Evolutionary conservation across 108 stramenopile species (phyloP).

Genomic region (Cyclotella cryptica): DNA sequence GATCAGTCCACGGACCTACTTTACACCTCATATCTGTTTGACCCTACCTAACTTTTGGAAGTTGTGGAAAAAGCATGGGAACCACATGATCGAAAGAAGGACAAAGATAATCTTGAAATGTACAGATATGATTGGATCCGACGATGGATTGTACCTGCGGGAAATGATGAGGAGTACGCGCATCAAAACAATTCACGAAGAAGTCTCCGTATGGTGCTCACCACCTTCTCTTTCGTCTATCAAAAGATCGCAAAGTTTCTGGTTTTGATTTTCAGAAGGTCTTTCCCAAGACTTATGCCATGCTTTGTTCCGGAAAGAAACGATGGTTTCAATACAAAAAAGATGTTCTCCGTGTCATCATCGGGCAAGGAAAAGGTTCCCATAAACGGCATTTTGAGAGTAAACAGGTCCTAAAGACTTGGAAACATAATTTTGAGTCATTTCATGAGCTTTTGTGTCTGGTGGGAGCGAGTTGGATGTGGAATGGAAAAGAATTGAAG

Average conservation of each 20-base stretch:
- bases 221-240: slow-evolving; percentile 22
- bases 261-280: slow-evolving; percentile 40
- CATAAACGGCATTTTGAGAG: slow-evolving; percentile 14
- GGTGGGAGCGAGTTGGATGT: slow-evolving; percentile 53
- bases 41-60: slow-evolving; percentile 37
- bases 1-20: slow-evolving; percentile 23
- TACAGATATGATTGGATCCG: slow-evolving; percentile 34
- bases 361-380: slow-evolving; percentile 41
- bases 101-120: slow-evolving; percentile 23
- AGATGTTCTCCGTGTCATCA: slow-evolving; percentile 35
- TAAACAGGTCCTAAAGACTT: slow-evolving; percentile 33
- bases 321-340: slow-evolving; percentile 51
- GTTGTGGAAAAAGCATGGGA: slow-evolving; percentile 43
- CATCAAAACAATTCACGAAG: slow-evolving; percentile 9
- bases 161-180: slow-evolving; percentile 24
- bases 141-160: slow-evolving; percentile 20
- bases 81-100: slow-evolving; percentile 20
- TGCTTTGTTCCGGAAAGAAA: slow-evolving; percentile 33
- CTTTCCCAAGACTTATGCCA: slow-evolving; percentile 47
- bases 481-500: slow-evolving; percentile 30
- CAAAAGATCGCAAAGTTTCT: slow-evolving; percentile 11
- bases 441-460: slow-evolving; percentile 51
- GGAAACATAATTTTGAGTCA: slow-evolving; percentile 48
- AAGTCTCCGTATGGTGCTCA: slow-evolving; percentile 16
- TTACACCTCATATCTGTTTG: slow-evolving; percentile 22